phyloP scores from a whole-genome alignment of 164 flowering plant species.

The Tetracentron sinense region DNA sequence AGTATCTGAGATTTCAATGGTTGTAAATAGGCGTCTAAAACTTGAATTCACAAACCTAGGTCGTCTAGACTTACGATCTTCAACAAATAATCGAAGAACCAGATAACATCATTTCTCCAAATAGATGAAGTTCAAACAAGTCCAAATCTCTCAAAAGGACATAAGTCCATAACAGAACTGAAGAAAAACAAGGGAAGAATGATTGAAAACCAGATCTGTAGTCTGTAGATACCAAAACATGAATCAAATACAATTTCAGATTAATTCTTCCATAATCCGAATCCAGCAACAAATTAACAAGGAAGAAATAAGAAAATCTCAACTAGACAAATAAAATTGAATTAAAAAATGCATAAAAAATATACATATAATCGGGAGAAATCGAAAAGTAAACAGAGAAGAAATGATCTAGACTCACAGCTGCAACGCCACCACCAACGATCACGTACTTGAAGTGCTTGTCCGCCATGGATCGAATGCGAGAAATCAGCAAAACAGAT shows the following conservation, averaged over 20 bases:
- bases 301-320: not conserved
- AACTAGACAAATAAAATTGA: not conserved
- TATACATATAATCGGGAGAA: not conserved
- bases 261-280: not conserved
- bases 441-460: constrained; percentile 67
- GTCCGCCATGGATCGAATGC: constrained; percentile 47
- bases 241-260: not conserved
- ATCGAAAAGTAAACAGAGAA: not conserved
- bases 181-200: not conserved
- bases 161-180: not conserved
- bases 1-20: too few relatives aligned
- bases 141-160: too few relatives aligned
- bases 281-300: not conserved
- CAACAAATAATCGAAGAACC: not conserved
- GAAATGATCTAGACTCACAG: constrained; percentile 36
- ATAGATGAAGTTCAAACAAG: too few relatives aligned
- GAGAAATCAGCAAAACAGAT: not conserved
- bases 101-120: not conserved
- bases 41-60: not conserved
- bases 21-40: not conserved
- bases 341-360: not conserved
- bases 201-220: not conserved
- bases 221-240: not conserved
- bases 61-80: not conserved
- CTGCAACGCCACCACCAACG: constrained; percentile 78